A percentile compares a stretch with the other conserved stretches of the same genome.
Evolutionary conservation across 1,139 yeast species (phyloP).

Genomic region (Blastobotrys proliferans): DNA sequence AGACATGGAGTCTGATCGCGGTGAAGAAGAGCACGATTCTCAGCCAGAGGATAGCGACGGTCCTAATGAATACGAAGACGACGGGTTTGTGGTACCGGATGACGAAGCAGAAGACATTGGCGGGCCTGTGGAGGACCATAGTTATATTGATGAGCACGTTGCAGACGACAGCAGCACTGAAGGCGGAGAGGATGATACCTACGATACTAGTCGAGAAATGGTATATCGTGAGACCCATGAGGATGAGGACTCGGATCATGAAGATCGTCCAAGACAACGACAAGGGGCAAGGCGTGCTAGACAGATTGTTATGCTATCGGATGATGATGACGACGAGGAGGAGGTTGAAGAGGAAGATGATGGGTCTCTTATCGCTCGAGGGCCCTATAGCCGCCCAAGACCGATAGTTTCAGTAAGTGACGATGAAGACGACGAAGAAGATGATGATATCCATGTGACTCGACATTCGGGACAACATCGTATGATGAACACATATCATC

Average conservation of each 20-base stretch:
- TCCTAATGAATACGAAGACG: slow-evolving; percentile 16
- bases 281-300: neutral
- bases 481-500: no score
- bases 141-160: no score
- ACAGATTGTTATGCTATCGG: neutral
- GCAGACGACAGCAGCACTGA: neutral
- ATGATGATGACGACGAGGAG: slow-evolving; percentile 6
- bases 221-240: slow-evolving; percentile 10
- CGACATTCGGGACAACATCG: slow-evolving; percentile 1
- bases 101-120: slow-evolving; percentile 15
- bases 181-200: slow-evolving; percentile 14
- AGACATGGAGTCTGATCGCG: slow-evolving; percentile 4
- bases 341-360: slow-evolving; percentile 15
- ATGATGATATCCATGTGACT: slow-evolving; percentile 7
- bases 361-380: slow-evolving; percentile 13
- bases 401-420: slow-evolving; percentile 5
- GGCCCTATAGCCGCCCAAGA: slow-evolving; percentile 5
- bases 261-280: no score
- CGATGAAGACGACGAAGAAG: slow-evolving; percentile 12
- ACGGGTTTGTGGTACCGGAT: slow-evolving; percentile 15
- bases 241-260: slow-evolving; percentile 8
- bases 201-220: no score
- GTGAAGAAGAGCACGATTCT: slow-evolving; percentile 13
- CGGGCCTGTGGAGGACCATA: no score
- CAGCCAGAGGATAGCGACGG: no score